These are phyloP conservation scores for Strombidium stylifer DNA, from an alignment of 73 alveolate genomes.

Conservation along the genomic window DNA sequence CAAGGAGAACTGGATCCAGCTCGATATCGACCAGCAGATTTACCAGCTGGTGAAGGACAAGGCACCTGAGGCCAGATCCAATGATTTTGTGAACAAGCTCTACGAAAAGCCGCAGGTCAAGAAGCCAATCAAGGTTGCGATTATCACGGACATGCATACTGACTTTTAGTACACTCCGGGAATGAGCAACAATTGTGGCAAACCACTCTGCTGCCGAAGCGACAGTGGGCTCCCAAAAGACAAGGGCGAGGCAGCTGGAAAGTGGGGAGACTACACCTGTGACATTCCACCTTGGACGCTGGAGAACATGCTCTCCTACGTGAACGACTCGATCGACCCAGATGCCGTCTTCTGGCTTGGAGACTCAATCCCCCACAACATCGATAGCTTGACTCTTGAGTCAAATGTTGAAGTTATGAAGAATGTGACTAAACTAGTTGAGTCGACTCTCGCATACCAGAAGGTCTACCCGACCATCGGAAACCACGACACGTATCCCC, in stretches of 20 bases:
- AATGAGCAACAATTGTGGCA: slow-evolving; percentile 65
- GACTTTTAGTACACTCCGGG: slow-evolving; percentile 80
- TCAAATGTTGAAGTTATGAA: slow-evolving; percentile 14
- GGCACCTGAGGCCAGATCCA: too few relatives aligned
- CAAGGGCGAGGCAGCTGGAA: slow-evolving; percentile 1
- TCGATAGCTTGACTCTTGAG: slow-evolving; percentile 9
- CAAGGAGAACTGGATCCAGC: too few relatives aligned
- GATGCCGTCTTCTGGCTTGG: slow-evolving; percentile 78
- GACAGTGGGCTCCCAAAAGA: not conserved
- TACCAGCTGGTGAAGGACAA: too few relatives aligned
- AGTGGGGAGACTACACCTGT: slow-evolving; percentile 34
- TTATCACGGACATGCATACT: slow-evolving; percentile 86
- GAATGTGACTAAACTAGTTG: not conserved
- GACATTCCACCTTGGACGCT: slow-evolving; percentile 13
- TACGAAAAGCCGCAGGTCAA: too few relatives aligned
- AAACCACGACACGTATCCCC: slow-evolving; percentile 59
- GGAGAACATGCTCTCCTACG: not conserved
- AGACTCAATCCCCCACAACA: slow-evolving; percentile 69
- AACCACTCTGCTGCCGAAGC: slow-evolving; percentile 22
- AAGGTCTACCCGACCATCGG: slow-evolving; percentile 3
- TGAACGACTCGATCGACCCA: slow-evolving; percentile 10
- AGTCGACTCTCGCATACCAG: not conserved
- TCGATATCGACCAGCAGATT: too few relatives aligned
- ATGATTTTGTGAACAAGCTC: too few relatives aligned
- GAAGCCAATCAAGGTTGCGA: slow-evolving; percentile 61